Evolutionary conservation across 345 rosid genomes (phyloP), one percentile per base, ranked within the genome.

Genomic region (Trapa bicornis): DNA sequence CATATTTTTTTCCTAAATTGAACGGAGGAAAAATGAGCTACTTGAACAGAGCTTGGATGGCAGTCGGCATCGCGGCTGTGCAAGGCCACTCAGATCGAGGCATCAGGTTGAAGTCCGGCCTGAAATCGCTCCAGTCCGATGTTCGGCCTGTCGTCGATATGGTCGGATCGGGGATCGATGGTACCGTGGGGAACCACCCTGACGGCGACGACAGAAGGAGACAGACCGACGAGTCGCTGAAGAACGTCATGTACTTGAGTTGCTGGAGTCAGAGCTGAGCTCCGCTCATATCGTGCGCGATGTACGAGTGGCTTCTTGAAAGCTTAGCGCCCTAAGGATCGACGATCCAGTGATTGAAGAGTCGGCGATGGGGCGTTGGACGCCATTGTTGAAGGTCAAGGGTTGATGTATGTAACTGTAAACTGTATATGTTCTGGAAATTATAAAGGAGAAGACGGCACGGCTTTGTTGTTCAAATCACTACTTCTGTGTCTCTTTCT

Each of bases 221-320:
- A 17, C 73, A 85, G 70, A 61, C 76, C 3, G 98, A 93, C 9
- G 98, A 90, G 60, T 83, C 97, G n/a, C 66, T 90, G 70, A 87
- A 84, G 17, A 85, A 75, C 48, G 92, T 90, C 62, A 93, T 93
- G 98, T 88, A 85, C 83, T 73, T 93, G 43, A 90, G 79, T 69
- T 93, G 98, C 78, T 64, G 66, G 66, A 48, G 66, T 6, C 66
- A 64, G 66, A 64, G 66, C 47, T 64, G 48, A 45, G 13, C 22
- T 57, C 62, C 62, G 62, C 15, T 8, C 12, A 33, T 1, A 9
- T 50, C 54, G 22, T 50, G 54, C 5, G 5, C 29, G 54, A 4
- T 16, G 2, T 50, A 9, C 54, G 37, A 57, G 8, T 57, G 29
- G 29, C 62, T 37, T 6, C 2, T 33, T 1, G 37, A 32, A 29